These are phyloP conservation scores for Saprolegnia parasitica DNA, from an alignment of 352 stramenopile genomes.

Conservation along the genomic window DNA sequence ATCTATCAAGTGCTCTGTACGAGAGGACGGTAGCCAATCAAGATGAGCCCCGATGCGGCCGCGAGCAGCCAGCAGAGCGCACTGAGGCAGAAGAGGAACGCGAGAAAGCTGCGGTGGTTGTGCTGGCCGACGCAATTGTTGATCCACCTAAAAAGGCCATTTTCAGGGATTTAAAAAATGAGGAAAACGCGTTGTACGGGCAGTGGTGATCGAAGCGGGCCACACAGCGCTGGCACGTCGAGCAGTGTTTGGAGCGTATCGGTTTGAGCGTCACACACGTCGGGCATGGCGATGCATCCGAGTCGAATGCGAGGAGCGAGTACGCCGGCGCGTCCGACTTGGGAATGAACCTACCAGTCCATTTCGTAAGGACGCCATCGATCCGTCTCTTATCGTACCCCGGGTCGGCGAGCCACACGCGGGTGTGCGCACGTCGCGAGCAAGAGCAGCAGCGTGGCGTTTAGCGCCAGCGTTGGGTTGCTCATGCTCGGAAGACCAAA, in stretches of 20 bases:
- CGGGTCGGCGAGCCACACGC: conserved; percentile 74
- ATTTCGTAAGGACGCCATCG: background rate
- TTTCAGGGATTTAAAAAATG: too few species aligned
- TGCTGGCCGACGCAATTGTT: conserved; percentile 77
- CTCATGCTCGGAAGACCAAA: conserved; percentile 52
- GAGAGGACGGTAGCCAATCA: conserved; percentile 42
- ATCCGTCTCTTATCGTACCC: too few species aligned
- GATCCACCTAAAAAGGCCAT: conserved; percentile 71
- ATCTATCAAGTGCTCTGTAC: conserved; percentile 14
- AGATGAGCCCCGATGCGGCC: conserved; percentile 43
- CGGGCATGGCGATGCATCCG: conserved; percentile 59
- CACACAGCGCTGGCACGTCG: conserved; percentile 68
- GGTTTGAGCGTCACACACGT: conserved; percentile 76
- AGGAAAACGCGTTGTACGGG: too few species aligned
- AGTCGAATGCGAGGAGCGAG: conserved; percentile 65
- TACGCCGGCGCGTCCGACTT: conserved; percentile 58
- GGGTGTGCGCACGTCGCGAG: conserved; percentile 59
- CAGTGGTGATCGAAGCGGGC: conserved; percentile 83
- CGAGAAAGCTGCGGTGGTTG: conserved; percentile 71
- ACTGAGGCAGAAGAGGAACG: conserved; percentile 53
- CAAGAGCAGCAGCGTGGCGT: conserved; percentile 35
- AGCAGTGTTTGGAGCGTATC: conserved; percentile 75
- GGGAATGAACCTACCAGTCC: conserved; percentile 32
- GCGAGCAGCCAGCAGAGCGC: conserved; percentile 49
- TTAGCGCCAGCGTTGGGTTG: conserved; percentile 30